Conservation (phyloP, 2,329 filamentous ascomycete species). For the Cladosporium sphaerospermum region DNA sequence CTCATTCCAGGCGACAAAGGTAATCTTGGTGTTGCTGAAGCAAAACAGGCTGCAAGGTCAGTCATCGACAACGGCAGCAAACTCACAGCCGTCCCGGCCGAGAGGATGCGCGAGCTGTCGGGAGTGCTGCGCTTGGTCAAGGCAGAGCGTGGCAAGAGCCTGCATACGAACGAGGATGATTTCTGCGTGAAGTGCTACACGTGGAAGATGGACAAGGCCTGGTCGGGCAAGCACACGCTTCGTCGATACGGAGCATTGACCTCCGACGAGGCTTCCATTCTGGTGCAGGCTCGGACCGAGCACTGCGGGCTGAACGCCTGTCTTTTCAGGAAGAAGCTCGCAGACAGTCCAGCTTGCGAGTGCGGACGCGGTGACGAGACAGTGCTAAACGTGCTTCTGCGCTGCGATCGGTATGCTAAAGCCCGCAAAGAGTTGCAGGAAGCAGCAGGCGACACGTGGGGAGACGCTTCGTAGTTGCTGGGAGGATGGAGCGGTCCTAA, state of each 20-base stretch:
- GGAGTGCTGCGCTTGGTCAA: conserved; percentile 6
- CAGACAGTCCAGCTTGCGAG: not conserved
- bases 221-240: not conserved
- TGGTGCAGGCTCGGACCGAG: too few species aligned
- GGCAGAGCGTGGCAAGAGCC: not conserved
- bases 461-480: not conserved
- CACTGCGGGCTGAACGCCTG: too few species aligned
- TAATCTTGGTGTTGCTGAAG: not conserved
- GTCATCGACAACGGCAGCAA: conserved; percentile 37
- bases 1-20: not conserved
- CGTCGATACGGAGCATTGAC: too few species aligned
- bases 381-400: conserved; percentile 5
- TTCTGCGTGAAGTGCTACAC: conserved; percentile 6
- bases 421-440: not conserved
- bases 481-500: conserved; percentile 3
- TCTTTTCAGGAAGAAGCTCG: too few species aligned
- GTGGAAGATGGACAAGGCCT: conserved; percentile 6
- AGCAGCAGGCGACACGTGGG: too few species aligned
- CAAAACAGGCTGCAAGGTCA: not conserved
- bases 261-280: too few species aligned
- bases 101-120: conserved; percentile 7
- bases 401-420: not conserved
- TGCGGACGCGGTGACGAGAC: conserved; percentile 3
- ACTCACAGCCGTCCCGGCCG: conserved; percentile 20
- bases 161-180: conserved; percentile 4